Evolutionary conservation across 2,329 filamentous ascomycete genomes (phyloP).

Genomic region (Xylaria arbuscula): DNA sequence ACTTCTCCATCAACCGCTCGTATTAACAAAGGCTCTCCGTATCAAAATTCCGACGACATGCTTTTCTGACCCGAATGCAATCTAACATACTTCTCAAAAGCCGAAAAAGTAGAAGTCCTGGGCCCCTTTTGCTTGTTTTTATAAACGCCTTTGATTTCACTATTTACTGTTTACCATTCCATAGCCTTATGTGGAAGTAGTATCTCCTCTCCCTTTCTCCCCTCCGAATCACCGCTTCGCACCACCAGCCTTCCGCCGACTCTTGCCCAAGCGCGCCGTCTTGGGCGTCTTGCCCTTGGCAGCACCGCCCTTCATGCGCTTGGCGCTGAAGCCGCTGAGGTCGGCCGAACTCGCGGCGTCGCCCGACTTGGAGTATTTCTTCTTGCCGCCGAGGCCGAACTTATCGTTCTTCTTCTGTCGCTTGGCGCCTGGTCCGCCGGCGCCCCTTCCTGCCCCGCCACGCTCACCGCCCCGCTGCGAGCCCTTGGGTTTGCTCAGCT

Average conservation of each 20-base stretch:
- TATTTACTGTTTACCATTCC: constrained; percentile 14
- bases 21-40: too few relatives aligned
- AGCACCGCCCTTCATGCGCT: constrained; percentile 79
- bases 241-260: constrained; percentile 59
- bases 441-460: constrained; percentile 50
- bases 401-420: constrained; percentile 94
- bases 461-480: constrained; percentile 55
- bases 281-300: constrained; percentile 54
- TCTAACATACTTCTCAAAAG: too few relatives aligned
- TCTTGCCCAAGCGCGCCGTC: constrained; percentile 62
- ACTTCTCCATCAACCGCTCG: too few relatives aligned
- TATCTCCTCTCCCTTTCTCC: background rate
- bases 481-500: constrained; percentile 63
- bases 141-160: constrained; percentile 28
- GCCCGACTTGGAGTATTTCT: constrained; percentile 88
- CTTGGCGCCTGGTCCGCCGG: constrained; percentile 68
- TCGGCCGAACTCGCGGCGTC: constrained; percentile 87
- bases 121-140: background rate
- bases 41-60: too few relatives aligned
- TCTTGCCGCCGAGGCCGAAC: constrained; percentile 96
- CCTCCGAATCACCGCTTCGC: constrained; percentile 49
- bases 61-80: too few relatives aligned
- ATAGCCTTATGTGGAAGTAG: background rate
- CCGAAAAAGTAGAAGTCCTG: too few relatives aligned
- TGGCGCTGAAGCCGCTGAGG: constrained; percentile 80